Conservation (phyloP, 208 protist genomes). For the Leishmania tarentolae region DNA sequence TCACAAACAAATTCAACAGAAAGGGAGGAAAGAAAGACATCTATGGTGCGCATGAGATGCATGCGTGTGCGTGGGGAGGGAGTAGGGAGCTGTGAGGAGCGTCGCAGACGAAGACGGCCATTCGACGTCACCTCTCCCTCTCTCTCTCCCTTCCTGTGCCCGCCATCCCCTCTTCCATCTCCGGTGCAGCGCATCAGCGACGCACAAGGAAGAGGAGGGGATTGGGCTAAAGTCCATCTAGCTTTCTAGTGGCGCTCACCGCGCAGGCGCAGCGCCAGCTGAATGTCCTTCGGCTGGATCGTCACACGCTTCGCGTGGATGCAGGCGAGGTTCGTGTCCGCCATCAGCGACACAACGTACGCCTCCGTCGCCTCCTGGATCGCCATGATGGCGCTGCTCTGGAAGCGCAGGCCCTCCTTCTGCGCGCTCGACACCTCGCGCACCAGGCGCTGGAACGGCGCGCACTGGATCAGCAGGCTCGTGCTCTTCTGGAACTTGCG, state of each 20-base stretch:
- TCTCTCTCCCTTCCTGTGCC: too few relatives aligned
- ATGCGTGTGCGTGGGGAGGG: too few relatives aligned
- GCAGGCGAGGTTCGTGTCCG: slow-evolving; percentile 91
- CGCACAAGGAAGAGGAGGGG: slow-evolving; percentile 5
- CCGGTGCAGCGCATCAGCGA: too few relatives aligned
- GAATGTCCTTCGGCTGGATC: slow-evolving; percentile 80
- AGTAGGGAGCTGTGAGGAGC: too few relatives aligned
- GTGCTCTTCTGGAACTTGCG: slow-evolving; percentile 74
- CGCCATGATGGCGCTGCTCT: slow-evolving; percentile 78
- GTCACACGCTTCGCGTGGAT: slow-evolving; percentile 90
- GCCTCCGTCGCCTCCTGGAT: slow-evolving; percentile 93
- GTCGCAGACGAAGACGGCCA: too few relatives aligned
- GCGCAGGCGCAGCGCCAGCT: slow-evolving; percentile 65
- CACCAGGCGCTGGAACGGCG: too few relatives aligned
- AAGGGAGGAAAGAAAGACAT: too few relatives aligned
- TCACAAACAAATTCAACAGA: too few relatives aligned
- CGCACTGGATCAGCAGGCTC: too few relatives aligned
- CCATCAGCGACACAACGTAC: slow-evolving; percentile 92
- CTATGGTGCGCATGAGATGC: too few relatives aligned
- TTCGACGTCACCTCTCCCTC: too few relatives aligned
- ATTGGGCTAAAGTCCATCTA: not conserved
- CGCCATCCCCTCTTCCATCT: too few relatives aligned
- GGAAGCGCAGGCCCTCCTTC: slow-evolving; percentile 87
- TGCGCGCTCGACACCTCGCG: slow-evolving; percentile 73
- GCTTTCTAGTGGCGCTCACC: slow-evolving; percentile 55